Percentiles rank a stretch among this genome's conserved stretches.
Conservation (phyloP, 2,329 filamentous ascomycete species). For the Bipolaris cookei region DNA sequence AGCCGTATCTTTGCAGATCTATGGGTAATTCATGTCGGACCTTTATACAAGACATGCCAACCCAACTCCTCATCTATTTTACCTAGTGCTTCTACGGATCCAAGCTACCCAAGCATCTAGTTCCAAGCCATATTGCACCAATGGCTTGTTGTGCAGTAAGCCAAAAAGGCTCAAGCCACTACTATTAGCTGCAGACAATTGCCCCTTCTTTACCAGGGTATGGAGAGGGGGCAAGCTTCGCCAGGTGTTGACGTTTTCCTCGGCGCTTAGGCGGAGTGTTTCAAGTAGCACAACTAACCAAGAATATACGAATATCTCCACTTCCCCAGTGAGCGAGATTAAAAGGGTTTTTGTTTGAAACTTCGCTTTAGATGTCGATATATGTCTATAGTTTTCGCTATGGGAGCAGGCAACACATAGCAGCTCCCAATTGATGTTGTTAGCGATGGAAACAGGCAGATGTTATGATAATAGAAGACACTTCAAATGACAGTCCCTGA, state of each 20-base stretch:
- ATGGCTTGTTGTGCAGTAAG: slow-evolving; percentile 5
- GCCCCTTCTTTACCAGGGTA: slow-evolving; percentile 5
- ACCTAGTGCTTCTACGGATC: slow-evolving; percentile 7
- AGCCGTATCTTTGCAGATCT: slow-evolving; percentile 20
- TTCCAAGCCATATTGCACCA: slow-evolving; percentile 20
- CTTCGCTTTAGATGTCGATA: background rate
- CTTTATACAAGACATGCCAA: slow-evolving; percentile 18
- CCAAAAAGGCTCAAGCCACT: slow-evolving; percentile 4
- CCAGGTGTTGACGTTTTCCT: slow-evolving; percentile 5
- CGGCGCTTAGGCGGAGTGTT: slow-evolving; percentile 16
- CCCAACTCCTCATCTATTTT: background rate
- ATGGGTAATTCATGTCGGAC: slow-evolving; percentile 2
- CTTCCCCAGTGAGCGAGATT: slow-evolving; percentile 17
- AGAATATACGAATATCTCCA: slow-evolving; percentile 15
- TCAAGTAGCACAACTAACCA: slow-evolving; percentile 27
- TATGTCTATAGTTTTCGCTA: too few relatives aligned
- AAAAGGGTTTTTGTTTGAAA: slow-evolving; percentile 24
- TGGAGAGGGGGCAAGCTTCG: slow-evolving; percentile 8
- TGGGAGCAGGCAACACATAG: too few relatives aligned
- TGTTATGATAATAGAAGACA: too few relatives aligned
- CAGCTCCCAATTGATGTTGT: too few relatives aligned
- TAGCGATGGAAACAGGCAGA: too few relatives aligned
- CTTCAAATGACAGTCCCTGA: too few relatives aligned
- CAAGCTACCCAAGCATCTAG: slow-evolving; percentile 11
- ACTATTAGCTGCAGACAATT: slow-evolving; percentile 12